Conservation (phyloP, 2,329 filamentous ascomycete genomes). For the Beauveria sp. region DNA sequence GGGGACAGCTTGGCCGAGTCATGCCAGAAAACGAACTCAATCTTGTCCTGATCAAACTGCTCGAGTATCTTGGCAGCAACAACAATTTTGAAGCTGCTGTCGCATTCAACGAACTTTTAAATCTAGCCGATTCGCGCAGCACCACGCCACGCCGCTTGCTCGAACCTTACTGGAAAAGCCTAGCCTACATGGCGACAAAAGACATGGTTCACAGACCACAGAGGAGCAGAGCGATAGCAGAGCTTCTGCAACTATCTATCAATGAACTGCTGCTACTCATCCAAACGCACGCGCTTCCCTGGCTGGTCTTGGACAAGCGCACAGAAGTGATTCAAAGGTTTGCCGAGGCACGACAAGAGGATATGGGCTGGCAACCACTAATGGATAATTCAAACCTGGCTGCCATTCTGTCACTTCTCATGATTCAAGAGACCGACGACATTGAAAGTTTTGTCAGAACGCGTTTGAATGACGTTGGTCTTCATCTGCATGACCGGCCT, state of each 20-base stretch:
- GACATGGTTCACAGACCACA: conserved; percentile 76
- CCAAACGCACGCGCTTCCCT: conserved; percentile 76
- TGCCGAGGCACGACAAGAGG: conserved; percentile 65
- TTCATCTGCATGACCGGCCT: conserved; percentile 59
- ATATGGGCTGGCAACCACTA: conserved; percentile 49
- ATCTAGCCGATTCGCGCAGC: conserved; percentile 58
- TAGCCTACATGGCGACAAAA: conserved; percentile 76
- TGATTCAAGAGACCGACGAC: conserved; percentile 48
- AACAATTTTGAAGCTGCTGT: conserved; percentile 73
- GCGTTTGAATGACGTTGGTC: conserved; percentile 59
- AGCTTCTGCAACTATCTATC: conserved; percentile 69
- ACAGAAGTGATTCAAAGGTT: conserved; percentile 74
- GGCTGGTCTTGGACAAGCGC: conserved; percentile 72
- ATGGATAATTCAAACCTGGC: conserved; percentile 50
- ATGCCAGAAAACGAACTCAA: conserved; percentile 79
- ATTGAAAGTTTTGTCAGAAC: conserved; percentile 60
- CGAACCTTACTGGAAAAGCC: conserved; percentile 78
- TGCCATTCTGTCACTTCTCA: conserved; percentile 49
- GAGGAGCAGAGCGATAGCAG: conserved; percentile 70
- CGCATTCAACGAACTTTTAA: conserved; percentile 74
- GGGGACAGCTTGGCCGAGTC: conserved; percentile 73
- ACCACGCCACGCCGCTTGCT: conserved; percentile 63
- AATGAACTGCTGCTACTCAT: conserved; percentile 67
- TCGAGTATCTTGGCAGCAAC: conserved; percentile 79
- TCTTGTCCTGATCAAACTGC: conserved; percentile 71